These are phyloP conservation scores for Beta lomatogona DNA, from an alignment of 179 eudicot genomes.

Conservation along the genomic window DNA sequence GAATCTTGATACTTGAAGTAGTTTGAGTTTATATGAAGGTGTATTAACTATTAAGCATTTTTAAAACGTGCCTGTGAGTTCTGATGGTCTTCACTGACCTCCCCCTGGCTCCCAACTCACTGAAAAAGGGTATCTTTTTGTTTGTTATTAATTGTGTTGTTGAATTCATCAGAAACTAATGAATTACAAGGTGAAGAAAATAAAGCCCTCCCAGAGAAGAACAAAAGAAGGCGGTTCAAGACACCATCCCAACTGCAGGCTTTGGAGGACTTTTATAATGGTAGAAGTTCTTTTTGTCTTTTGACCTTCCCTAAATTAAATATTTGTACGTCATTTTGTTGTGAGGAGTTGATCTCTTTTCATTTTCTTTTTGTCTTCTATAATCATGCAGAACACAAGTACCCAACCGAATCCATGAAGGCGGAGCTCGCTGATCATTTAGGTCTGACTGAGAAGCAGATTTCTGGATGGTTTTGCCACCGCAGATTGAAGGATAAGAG, in stretches of 20 bases:
- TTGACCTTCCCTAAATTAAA: background rate
- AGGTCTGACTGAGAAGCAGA: conserved; percentile 87
- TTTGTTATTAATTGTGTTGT: conserved; percentile 1
- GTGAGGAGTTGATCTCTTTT: background rate
- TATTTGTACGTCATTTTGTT: background rate
- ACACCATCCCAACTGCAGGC: conserved; percentile 79
- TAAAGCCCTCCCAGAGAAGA: conserved; percentile 61
- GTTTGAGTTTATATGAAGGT: background rate
- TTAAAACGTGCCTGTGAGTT: background rate
- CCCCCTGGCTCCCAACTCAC: background rate
- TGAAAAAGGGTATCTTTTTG: too few relatives aligned
- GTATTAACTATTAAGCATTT: background rate
- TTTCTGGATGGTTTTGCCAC: conserved; percentile 99
- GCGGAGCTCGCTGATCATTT: conserved; percentile 59
- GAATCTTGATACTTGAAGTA: too few relatives aligned
- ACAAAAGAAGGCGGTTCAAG: conserved; percentile 70
- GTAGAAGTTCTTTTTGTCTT: conserved; percentile 33
- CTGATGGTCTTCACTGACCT: background rate
- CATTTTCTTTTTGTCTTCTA: background rate
- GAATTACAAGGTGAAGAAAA: conserved; percentile 66
- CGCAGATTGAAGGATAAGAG: conserved; percentile 93
- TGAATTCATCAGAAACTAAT: conserved; percentile 35
- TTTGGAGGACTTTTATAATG: conserved; percentile 71
- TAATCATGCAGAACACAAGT: conserved; percentile 68
- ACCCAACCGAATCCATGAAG: conserved; percentile 80